These are phyloP conservation scores for Corchorus olitorius DNA, from an alignment of 345 rosid species.

Conservation along the genomic window DNA sequence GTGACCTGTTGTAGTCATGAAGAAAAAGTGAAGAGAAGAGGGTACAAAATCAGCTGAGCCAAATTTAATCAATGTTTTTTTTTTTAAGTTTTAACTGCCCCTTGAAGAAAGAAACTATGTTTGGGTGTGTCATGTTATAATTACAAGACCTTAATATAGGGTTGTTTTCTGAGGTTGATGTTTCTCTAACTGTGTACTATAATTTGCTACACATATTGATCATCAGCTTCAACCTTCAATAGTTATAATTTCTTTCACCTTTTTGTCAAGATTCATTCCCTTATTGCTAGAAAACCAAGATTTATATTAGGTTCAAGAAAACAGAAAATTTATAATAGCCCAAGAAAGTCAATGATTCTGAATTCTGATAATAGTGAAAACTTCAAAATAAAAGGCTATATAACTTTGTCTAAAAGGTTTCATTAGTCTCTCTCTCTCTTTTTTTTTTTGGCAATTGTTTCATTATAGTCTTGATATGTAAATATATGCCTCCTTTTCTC, in stretches of 20 bases:
- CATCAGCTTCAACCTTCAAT: background rate
- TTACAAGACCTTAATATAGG: background rate
- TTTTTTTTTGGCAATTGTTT: too few relatives aligned
- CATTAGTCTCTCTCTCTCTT: too few relatives aligned
- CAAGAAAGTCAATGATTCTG: background rate
- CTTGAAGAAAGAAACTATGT: background rate
- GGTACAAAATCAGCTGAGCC: background rate
- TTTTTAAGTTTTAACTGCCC: background rate
- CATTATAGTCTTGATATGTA: too few relatives aligned
- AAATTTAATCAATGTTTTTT: background rate
- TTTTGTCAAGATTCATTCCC: conserved; percentile 35
- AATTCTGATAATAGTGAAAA: background rate
- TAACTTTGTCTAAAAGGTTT: background rate
- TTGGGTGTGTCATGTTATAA: background rate
- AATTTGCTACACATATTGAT: background rate
- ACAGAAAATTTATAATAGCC: background rate
- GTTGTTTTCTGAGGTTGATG: conserved; percentile 2
- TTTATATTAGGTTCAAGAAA: background rate
- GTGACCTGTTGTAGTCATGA: background rate
- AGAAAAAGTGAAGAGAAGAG: background rate
- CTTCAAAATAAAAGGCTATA: background rate
- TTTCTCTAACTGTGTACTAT: background rate
- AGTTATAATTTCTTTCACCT: background rate
- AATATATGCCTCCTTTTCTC: background rate
- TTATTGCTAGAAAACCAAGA: background rate